phyloP scores from a whole-genome alignment of 331 rosid species.

The Malus hybrid region DNA sequence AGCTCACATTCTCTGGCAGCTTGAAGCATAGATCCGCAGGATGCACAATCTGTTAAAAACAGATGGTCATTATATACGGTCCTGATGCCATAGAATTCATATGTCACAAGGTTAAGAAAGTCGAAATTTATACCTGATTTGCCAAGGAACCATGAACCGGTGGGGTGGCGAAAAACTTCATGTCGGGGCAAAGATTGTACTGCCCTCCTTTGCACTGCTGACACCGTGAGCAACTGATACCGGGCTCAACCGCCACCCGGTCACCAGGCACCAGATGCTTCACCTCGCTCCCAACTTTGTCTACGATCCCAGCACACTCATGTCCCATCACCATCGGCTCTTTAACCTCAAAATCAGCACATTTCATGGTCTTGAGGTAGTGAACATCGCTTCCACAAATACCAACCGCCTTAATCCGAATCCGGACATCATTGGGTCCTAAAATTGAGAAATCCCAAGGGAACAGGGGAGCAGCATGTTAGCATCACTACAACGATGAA shows the following conservation, averaged over 20 bases:
- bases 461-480: background rate
- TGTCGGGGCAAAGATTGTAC: conserved; percentile 73
- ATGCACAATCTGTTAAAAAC: conserved; percentile 49
- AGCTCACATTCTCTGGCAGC: conserved; percentile 72
- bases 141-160: conserved; percentile 89
- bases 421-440: conserved; percentile 77
- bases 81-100: too few species aligned
- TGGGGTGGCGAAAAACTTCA: conserved; percentile 85
- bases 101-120: too few species aligned
- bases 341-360: conserved; percentile 55
- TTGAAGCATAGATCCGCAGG: conserved; percentile 78
- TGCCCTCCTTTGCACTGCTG: conserved; percentile 60
- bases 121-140: conserved; percentile 15
- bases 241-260: too few species aligned
- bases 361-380: conserved; percentile 68
- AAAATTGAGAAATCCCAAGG: background rate
- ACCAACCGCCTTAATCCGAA: conserved; percentile 79
- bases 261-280: too few species aligned
- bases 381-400: conserved; percentile 94
- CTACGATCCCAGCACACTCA: conserved; percentile 72
- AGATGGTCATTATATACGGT: too few species aligned
- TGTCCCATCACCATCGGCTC: conserved; percentile 95
- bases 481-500: background rate
- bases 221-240: conserved; percentile 73
- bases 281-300: too few species aligned